Evolutionary conservation across 139 green algal genomes (phyloP).

Genomic region (Spirogloea muscicola): DNA sequence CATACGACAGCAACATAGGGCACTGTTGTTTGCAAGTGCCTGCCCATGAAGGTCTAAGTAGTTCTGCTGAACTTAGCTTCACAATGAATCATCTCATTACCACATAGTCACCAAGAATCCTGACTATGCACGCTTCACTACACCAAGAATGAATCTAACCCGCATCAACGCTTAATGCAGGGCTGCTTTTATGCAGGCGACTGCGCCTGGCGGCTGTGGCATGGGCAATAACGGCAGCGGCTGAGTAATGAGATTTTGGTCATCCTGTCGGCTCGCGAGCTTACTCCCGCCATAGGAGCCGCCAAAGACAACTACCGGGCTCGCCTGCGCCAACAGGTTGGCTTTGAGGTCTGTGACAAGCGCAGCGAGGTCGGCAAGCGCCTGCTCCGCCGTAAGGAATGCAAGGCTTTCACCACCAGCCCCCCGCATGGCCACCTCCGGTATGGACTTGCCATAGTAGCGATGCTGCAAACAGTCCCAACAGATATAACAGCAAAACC

Average conservation of each 20-base stretch:
- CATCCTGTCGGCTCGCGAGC: too few relatives aligned
- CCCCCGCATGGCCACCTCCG: not conserved
- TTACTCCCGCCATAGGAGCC: slow-evolving; percentile 74
- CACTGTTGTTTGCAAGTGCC: too few relatives aligned
- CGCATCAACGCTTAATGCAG: not conserved
- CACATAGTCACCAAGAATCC: not conserved
- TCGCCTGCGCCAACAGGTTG: not conserved
- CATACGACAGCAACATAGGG: too few relatives aligned
- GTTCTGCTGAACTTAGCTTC: not conserved
- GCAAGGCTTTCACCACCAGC: slow-evolving; percentile 24
- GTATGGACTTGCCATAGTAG: slow-evolving; percentile 68
- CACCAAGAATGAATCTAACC: not conserved
- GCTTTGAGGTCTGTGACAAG: slow-evolving; percentile 47
- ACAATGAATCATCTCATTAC: too few relatives aligned
- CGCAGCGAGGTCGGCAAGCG: slow-evolving; percentile 71
- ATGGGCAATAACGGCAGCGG: not conserved
- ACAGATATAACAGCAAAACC: not conserved
- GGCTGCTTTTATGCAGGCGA: too few relatives aligned
- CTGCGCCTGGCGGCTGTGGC: too few relatives aligned
- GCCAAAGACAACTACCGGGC: slow-evolving; percentile 70
- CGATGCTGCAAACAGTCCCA: slow-evolving; percentile 58
- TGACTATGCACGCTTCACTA: not conserved
- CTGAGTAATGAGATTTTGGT: not conserved
- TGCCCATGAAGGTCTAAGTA: not conserved
- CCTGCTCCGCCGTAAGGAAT: slow-evolving; percentile 71